phyloP scores from a whole-genome alignment of 2,329 filamentous ascomycete genomes.

The Zopfia rhizophila region DNA sequence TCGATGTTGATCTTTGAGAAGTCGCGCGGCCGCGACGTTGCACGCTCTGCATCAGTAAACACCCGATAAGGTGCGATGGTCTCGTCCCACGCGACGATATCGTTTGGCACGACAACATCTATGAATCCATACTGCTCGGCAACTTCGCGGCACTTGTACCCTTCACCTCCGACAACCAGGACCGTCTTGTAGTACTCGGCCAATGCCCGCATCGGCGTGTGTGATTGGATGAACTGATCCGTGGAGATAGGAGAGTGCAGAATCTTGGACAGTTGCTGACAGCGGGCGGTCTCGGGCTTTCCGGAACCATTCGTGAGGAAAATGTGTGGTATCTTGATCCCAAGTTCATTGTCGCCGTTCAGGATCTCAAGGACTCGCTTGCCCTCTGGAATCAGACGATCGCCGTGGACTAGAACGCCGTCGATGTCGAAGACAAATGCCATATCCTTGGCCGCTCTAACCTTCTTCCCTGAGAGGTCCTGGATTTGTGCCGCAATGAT shows the following conservation, averaged over 20 bases:
- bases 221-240: slow-evolving; percentile 81
- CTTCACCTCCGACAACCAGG: slow-evolving; percentile 79
- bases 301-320: slow-evolving; percentile 80
- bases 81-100: slow-evolving; percentile 75
- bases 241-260: slow-evolving; percentile 72
- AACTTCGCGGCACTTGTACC: slow-evolving; percentile 77
- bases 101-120: slow-evolving; percentile 77
- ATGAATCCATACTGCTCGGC: slow-evolving; percentile 79
- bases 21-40: slow-evolving; percentile 74
- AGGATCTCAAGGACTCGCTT: slow-evolving; percentile 74
- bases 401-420: slow-evolving; percentile 79
- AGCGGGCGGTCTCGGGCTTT: slow-evolving; percentile 73
- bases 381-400: slow-evolving; percentile 75
- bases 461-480: slow-evolving; percentile 73
- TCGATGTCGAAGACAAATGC: slow-evolving; percentile 83
- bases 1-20: slow-evolving; percentile 78
- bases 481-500: slow-evolving; percentile 77
- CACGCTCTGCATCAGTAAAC: slow-evolving; percentile 75
- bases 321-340: slow-evolving; percentile 80
- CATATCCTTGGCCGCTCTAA: slow-evolving; percentile 78
- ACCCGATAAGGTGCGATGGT: slow-evolving; percentile 75
- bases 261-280: slow-evolving; percentile 74
- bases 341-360: slow-evolving; percentile 80
- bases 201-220: slow-evolving; percentile 80
- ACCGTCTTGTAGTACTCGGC: slow-evolving; percentile 81